Conservation (phyloP, 2,329 filamentous ascomycete species). For the Ascochyta fabae region DNA sequence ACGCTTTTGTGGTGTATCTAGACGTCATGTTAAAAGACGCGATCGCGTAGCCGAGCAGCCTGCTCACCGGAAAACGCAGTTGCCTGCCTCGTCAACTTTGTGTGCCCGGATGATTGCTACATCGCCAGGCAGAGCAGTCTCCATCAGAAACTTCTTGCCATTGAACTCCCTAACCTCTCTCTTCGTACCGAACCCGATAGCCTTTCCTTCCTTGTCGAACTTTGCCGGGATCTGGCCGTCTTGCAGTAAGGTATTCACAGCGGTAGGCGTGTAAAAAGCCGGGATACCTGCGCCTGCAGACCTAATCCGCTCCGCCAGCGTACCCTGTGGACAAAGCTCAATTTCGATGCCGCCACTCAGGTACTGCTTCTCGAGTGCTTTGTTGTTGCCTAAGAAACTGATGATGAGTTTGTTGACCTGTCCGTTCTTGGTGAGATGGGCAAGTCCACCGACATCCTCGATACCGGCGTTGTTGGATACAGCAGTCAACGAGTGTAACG, state of each 20-base stretch:
- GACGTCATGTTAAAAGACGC: constrained; percentile 1
- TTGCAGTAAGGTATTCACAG: constrained; percentile 67
- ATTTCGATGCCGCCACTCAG: constrained; percentile 74
- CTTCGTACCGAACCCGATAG: constrained; percentile 68
- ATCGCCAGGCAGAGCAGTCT: constrained; percentile 76
- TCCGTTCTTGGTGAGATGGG: constrained; percentile 70
- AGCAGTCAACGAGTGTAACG: constrained; percentile 64
- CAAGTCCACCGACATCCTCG: constrained; percentile 69
- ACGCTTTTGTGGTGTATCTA: constrained; percentile 49
- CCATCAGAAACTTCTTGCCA: constrained; percentile 77
- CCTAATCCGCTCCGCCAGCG: constrained; percentile 73
- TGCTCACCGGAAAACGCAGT: constrained; percentile 68
- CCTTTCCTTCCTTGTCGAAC: constrained; percentile 63
- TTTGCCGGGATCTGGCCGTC: constrained; percentile 70
- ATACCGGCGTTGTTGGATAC: constrained; percentile 83
- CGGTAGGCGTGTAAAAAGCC: constrained; percentile 81
- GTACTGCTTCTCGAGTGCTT: constrained; percentile 75
- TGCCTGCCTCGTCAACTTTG: constrained; percentile 78
- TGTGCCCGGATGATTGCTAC: constrained; percentile 77
- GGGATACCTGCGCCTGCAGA: constrained; percentile 79
- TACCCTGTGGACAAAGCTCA: constrained; percentile 79
- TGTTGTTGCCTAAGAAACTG: constrained; percentile 81
- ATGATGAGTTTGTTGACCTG: constrained; percentile 76
- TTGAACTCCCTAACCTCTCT: constrained; percentile 76
- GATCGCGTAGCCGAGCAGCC: too few species aligned